Percentiles rank a stretch among this genome's conserved stretches.
These are phyloP conservation scores for Wallemia hederae DNA, from an alignment of 1,284 basidiomycete genomes.

Conservation along the genomic window DNA sequence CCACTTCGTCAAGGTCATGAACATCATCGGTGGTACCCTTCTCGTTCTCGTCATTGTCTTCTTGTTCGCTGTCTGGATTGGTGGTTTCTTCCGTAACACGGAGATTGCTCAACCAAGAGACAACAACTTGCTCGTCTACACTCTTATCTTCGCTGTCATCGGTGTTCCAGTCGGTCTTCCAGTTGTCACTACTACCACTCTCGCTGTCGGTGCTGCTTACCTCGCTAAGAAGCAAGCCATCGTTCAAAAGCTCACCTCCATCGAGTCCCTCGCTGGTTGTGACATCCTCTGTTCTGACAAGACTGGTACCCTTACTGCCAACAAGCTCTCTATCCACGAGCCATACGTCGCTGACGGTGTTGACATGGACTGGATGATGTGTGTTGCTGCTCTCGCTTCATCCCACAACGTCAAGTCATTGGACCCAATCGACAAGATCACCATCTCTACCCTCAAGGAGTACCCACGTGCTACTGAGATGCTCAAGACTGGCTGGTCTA, in stretches of 20 bases:
- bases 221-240: constrained; percentile 96
- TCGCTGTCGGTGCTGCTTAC: constrained; percentile 90
- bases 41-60: constrained; percentile 67
- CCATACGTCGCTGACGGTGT: constrained; percentile 20
- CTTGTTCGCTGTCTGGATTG: constrained; percentile 48
- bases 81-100: background rate
- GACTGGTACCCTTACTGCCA: constrained; percentile 89
- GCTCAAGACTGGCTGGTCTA: constrained; percentile 23
- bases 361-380: constrained; percentile 22
- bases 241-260: constrained; percentile 91
- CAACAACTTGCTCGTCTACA: constrained; percentile 19
- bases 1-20: constrained; percentile 91
- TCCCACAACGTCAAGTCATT: constrained; percentile 26
- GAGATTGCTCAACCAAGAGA: constrained; percentile 5
- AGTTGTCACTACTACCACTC: constrained; percentile 59
- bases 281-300: constrained; percentile 94
- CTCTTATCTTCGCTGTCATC: constrained; percentile 87
- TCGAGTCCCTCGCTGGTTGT: constrained; percentile 86
- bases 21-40: constrained; percentile 54
- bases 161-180: constrained; percentile 98
- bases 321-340: constrained; percentile 93
- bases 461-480: constrained; percentile 25
- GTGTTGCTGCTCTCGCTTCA: constrained; percentile 22
- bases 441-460: constrained; percentile 23
- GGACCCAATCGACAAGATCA: constrained; percentile 29